Conservation (phyloP, 192 early-diverging fungal species). For the Mortierella antarctica region DNA sequence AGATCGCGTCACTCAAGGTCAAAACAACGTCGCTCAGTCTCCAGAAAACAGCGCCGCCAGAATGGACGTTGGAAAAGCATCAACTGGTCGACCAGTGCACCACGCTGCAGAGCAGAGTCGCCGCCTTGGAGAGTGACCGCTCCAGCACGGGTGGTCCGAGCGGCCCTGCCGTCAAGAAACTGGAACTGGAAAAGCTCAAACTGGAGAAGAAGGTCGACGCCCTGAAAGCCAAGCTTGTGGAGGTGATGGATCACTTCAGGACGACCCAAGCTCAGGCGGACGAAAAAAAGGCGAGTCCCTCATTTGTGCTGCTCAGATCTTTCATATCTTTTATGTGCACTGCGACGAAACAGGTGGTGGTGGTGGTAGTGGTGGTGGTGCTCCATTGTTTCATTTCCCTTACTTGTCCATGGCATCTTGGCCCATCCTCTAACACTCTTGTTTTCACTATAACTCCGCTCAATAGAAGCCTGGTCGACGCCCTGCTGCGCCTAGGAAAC, state of each 20-base stretch:
- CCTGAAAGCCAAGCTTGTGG: slow-evolving; percentile 21
- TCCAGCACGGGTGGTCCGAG: not conserved
- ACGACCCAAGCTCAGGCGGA: slow-evolving; percentile 11
- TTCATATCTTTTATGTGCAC: not conserved
- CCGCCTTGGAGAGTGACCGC: slow-evolving; percentile 26
- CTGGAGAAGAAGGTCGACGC: slow-evolving; percentile 31
- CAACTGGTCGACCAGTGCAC: slow-evolving; percentile 18
- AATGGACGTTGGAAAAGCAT: slow-evolving; percentile 46
- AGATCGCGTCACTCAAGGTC: slow-evolving; percentile 46
- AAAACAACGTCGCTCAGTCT: slow-evolving; percentile 23
- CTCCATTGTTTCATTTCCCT: not conserved
- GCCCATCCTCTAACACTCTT: no score
- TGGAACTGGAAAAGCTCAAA: slow-evolving; percentile 16
- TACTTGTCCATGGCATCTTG: not conserved
- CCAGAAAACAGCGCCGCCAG: slow-evolving; percentile 32
- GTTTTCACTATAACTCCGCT: no score
- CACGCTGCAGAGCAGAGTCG: slow-evolving; percentile 23
- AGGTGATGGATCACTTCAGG: slow-evolving; percentile 25
- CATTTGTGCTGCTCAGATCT: not conserved
- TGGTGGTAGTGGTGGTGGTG: no score
- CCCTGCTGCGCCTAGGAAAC: not conserved
- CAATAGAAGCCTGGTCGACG: no score
- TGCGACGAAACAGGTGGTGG: no score
- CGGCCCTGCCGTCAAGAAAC: slow-evolving; percentile 1
- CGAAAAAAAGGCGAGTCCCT: slow-evolving; percentile 16